These are phyloP conservation scores for Metarhizium guizhouense DNA, from an alignment of 2,329 filamentous ascomycete species.

Conservation along the genomic window DNA sequence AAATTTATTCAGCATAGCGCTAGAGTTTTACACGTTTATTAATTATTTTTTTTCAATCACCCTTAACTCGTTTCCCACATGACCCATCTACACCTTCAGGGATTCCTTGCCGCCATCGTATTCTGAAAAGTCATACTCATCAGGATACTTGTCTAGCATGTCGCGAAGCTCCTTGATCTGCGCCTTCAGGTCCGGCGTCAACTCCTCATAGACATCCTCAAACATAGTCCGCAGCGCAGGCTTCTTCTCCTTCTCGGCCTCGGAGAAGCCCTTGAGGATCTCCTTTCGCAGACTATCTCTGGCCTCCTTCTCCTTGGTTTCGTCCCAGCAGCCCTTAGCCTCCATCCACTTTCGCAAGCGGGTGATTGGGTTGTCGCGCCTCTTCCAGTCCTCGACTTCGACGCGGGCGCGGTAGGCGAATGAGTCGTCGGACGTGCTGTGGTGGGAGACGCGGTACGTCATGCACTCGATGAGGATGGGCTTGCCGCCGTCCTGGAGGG, in stretches of 20 bases:
- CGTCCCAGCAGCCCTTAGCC: slow-evolving; percentile 72
- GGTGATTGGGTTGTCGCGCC: slow-evolving; percentile 81
- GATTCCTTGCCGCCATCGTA: slow-evolving; percentile 67
- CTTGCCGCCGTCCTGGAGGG: slow-evolving; percentile 69
- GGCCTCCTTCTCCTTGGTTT: slow-evolving; percentile 67
- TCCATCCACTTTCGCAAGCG: slow-evolving; percentile 88
- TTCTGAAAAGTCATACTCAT: slow-evolving; percentile 77
- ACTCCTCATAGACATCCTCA: slow-evolving; percentile 78
- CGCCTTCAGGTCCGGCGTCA: slow-evolving; percentile 67
- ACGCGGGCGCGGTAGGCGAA: slow-evolving; percentile 91
- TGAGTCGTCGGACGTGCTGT: slow-evolving; percentile 93
- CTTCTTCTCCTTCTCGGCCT: slow-evolving; percentile 75
- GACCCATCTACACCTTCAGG: slow-evolving; percentile 30
- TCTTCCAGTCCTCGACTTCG: slow-evolving; percentile 94
- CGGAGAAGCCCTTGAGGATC: slow-evolving; percentile 73
- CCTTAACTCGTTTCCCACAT: background rate
- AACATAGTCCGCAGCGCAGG: slow-evolving; percentile 66
- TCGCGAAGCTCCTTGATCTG: slow-evolving; percentile 66
- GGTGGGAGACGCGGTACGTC: slow-evolving; percentile 96
- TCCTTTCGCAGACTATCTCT: slow-evolving; percentile 60
- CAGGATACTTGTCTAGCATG: slow-evolving; percentile 77
- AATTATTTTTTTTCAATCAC: background rate
- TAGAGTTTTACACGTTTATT: background rate
- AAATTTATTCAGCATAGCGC: background rate
- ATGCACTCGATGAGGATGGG: slow-evolving; percentile 90